Conservation (phyloP, 495 filamentous ascomycete genomes). For the Aspergillus ostianus region DNA sequence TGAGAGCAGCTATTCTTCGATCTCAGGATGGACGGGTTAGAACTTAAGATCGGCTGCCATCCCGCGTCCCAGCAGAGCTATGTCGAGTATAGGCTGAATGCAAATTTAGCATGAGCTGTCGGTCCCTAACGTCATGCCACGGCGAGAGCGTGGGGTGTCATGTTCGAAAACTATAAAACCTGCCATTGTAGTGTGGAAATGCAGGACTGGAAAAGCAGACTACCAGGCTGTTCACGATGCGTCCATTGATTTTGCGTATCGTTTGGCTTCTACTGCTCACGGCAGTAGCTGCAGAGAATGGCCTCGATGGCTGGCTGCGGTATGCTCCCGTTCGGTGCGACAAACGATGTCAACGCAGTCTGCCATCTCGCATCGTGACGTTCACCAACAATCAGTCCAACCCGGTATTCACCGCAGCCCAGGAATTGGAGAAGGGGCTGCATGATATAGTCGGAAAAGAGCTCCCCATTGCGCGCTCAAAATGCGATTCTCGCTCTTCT, state of each 20-base stretch:
- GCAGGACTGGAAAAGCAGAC: background rate
- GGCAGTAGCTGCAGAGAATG: slow-evolving; percentile 46
- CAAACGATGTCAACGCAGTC: slow-evolving; percentile 26
- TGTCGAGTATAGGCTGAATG: slow-evolving; percentile 4
- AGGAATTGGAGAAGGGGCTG: slow-evolving; percentile 60
- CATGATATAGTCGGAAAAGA: slow-evolving; percentile 50
- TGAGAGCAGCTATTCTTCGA: background rate
- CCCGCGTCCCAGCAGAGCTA: background rate
- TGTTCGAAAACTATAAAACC: background rate
- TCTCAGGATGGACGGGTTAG: background rate
- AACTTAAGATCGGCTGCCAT: background rate
- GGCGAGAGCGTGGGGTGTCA: background rate
- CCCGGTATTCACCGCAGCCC: slow-evolving; percentile 57
- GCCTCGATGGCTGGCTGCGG: slow-evolving; percentile 61
- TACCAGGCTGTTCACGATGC: background rate
- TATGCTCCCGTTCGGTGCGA: slow-evolving; percentile 55
- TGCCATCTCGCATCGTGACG: slow-evolving; percentile 53
- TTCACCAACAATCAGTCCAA: slow-evolving; percentile 51
- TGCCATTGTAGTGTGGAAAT: background rate
- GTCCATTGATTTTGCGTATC: background rate
- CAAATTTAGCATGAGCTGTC: background rate
- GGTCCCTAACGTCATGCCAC: background rate
- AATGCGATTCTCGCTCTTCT: slow-evolving; percentile 27
- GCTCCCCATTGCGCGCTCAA: slow-evolving; percentile 31
- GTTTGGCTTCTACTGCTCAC: background rate